These are phyloP conservation scores for Nasturtium officinale DNA, from an alignment of 345 rosid species.

Conservation along the genomic window DNA sequence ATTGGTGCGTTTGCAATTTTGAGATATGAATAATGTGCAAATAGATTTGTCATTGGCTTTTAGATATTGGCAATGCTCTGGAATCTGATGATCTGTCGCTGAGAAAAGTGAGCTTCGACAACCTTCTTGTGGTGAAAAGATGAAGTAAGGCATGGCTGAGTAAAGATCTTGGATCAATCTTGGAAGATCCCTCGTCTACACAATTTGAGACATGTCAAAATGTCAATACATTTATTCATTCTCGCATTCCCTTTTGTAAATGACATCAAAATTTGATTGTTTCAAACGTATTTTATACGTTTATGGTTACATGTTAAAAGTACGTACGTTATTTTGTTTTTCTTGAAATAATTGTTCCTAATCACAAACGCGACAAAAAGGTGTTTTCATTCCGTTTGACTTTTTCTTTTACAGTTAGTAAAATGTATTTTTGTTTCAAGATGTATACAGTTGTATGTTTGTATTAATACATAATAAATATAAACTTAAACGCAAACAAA, in stretches of 20 bases:
- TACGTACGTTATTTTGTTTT: not conserved
- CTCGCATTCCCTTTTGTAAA: not conserved
- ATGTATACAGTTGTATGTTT: not conserved
- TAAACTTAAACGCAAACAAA: not conserved
- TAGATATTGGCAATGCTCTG: slow-evolving; percentile 62
- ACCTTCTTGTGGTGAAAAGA: slow-evolving; percentile 79
- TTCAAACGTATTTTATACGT: not conserved
- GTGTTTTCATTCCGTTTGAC: not conserved
- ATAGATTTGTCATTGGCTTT: slow-evolving; percentile 73
- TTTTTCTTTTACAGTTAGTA: not conserved
- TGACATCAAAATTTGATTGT: not conserved
- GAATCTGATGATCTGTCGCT: slow-evolving; percentile 78
- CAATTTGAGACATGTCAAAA: slow-evolving; percentile 6
- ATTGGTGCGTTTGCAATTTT: slow-evolving; percentile 64
- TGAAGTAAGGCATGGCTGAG: slow-evolving; percentile 69
- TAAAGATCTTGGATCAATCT: slow-evolving; percentile 65
- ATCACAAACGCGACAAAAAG: not conserved
- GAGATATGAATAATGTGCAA: slow-evolving; percentile 71
- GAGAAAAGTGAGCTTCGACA: slow-evolving; percentile 77
- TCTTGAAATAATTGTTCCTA: not conserved
- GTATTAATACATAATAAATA: too few relatives aligned
- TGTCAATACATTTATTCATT: not conserved
- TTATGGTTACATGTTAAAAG: not conserved
- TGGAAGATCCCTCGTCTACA: slow-evolving; percentile 89
- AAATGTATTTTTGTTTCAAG: not conserved